Percentiles rank a stretch among this genome's conserved stretches.
Conservation (phyloP, 2,329 filamentous ascomycete species). For the Trichoderma atrobrunneum region DNA sequence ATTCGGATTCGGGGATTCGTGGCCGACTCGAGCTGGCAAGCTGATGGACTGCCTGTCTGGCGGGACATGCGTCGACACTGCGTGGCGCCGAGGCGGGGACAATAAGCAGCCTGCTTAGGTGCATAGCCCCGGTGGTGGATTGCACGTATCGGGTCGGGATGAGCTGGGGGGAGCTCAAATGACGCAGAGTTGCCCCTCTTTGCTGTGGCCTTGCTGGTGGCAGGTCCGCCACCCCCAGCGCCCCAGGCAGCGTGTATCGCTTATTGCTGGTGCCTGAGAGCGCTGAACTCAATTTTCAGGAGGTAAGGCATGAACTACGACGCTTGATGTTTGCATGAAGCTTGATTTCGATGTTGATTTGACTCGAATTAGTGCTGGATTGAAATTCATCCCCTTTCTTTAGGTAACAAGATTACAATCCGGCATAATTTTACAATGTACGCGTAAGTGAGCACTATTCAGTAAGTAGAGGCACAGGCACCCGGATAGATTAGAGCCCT, state of each 20-base stretch:
- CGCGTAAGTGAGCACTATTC: neutral
- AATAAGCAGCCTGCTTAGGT: conserved; percentile 8
- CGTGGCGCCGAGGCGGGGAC: conserved; percentile 20
- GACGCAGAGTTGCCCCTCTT: conserved; percentile 26
- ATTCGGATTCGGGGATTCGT: conserved; percentile 6
- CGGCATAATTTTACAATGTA: neutral
- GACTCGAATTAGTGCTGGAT: neutral
- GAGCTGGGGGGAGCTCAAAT: conserved; percentile 22
- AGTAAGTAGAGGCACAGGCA: neutral
- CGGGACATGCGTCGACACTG: conserved; percentile 23
- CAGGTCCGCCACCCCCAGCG: neutral
- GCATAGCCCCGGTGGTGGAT: conserved; percentile 15
- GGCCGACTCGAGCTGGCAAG: conserved; percentile 9
- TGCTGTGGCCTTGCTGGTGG: neutral
- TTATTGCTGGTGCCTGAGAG: conserved; percentile 17
- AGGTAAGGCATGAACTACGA: neutral
- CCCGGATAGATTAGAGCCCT: neutral
- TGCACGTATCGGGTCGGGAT: conserved; percentile 13
- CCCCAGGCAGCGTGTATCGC: conserved; percentile 1
- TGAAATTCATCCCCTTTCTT: neutral
- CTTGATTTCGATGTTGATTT: neutral
- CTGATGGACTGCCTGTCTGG: conserved; percentile 16
- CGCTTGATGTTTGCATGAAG: neutral
- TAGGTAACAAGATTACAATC: neutral
- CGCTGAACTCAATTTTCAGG: neutral